phyloP scores from a whole-genome alignment of 805 yeast species.

The Candida sphagnicola region DNA sequence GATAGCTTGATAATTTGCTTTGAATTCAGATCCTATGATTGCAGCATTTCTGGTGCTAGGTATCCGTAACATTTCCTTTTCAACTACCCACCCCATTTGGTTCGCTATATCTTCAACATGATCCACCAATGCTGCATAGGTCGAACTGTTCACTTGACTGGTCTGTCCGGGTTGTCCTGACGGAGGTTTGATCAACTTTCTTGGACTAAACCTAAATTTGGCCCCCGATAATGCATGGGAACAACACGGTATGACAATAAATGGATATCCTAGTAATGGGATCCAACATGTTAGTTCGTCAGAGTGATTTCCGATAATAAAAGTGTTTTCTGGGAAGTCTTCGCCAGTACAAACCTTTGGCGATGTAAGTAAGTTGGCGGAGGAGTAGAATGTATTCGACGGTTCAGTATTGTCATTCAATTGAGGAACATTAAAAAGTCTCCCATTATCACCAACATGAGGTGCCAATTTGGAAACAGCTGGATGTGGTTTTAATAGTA shows the following conservation, averaged over 20 bases:
- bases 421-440: slow-evolving; percentile 51
- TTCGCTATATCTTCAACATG: slow-evolving; percentile 70
- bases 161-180: background rate
- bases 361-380: slow-evolving; percentile 49
- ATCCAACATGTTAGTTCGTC: slow-evolving; percentile 96
- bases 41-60: slow-evolving; percentile 96
- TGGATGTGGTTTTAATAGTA: slow-evolving; percentile 68
- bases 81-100: slow-evolving; percentile 77
- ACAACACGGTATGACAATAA: slow-evolving; percentile 92
- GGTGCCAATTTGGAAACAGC: slow-evolving; percentile 52
- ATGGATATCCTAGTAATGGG: slow-evolving; percentile 82
- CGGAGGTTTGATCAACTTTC: slow-evolving; percentile 12
- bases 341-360: slow-evolving; percentile 52
- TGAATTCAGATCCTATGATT: slow-evolving; percentile 57
- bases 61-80: slow-evolving; percentile 83
- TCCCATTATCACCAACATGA: slow-evolving; percentile 55
- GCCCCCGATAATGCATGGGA: slow-evolving; percentile 84
- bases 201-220: slow-evolving; percentile 58
- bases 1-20: slow-evolving; percentile 21
- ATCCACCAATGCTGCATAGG: slow-evolving; percentile 83
- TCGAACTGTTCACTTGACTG: slow-evolving; percentile 36
- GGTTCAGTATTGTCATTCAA: slow-evolving; percentile 14
- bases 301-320: slow-evolving; percentile 90
- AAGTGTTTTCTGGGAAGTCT: slow-evolving; percentile 67
- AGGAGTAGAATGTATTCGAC: slow-evolving; percentile 51